Percentiles rank a stretch among this genome's conserved stretches.
Evolutionary conservation across 2,329 filamentous ascomycete species (phyloP).

Genomic region (Aspergillus sp.): DNA sequence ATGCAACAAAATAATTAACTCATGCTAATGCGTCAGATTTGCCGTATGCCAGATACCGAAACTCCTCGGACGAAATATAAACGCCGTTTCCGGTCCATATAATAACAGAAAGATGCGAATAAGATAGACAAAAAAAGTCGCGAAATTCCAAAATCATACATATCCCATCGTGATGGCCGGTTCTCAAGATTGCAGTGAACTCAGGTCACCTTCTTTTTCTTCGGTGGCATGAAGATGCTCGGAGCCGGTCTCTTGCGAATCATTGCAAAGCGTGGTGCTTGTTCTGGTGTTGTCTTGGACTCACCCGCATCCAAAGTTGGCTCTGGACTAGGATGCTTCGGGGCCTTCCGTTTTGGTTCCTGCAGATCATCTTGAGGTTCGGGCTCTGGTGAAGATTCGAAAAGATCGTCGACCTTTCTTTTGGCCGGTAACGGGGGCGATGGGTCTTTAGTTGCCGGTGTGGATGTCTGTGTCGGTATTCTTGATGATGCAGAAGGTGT

Average conservation of each 20-base stretch:
- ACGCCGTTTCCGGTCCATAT: too few species aligned
- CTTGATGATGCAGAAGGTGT: background rate
- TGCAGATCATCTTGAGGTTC: background rate
- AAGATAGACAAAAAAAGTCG: too few species aligned
- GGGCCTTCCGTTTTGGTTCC: background rate
- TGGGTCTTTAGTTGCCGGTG: background rate
- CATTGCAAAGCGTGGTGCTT: conserved; percentile 12
- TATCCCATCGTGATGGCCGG: background rate
- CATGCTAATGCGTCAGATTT: too few species aligned
- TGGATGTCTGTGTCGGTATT: background rate
- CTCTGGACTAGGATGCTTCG: conserved; percentile 3
- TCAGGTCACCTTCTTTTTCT: conserved; percentile 21
- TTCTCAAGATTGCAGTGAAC: background rate
- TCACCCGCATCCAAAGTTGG: conserved; percentile 3
- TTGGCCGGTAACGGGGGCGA: conserved; percentile 1
- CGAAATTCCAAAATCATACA: too few species aligned
- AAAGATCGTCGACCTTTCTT: background rate
- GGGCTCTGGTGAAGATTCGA: conserved; percentile 1
- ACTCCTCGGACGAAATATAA: too few species aligned
- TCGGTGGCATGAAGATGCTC: conserved; percentile 27
- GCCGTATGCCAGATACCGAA: too few species aligned
- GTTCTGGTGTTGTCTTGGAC: conserved; percentile 8
- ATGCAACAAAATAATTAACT: too few species aligned
- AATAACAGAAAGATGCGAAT: too few species aligned
- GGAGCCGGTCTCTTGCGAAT: conserved; percentile 25